phyloP scores from a whole-genome alignment of 306 rosid genomes.

The Cicer pinnatifidum region DNA sequence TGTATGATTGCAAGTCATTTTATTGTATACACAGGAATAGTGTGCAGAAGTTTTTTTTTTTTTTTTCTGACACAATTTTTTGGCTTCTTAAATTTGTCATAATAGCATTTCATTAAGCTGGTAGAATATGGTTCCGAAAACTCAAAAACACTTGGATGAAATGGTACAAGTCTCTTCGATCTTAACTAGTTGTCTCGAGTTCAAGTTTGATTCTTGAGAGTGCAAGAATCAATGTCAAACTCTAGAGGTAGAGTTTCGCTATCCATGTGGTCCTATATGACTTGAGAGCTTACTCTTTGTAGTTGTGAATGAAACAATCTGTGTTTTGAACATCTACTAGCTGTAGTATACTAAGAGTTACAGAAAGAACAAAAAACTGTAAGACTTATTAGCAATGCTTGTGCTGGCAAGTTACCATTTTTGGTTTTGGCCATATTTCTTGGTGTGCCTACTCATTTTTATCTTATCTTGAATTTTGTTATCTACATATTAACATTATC shows the following conservation, averaged over 20 bases:
- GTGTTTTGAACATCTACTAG: slow-evolving; percentile 13
- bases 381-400: slow-evolving; percentile 36
- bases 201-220: neutral
- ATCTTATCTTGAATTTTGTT: neutral
- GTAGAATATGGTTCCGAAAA: slow-evolving; percentile 27
- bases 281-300: neutral
- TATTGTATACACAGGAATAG: slow-evolving; percentile 30
- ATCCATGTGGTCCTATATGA: neutral
- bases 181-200: neutral
- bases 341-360: slow-evolving; percentile 12
- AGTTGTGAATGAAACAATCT: neutral
- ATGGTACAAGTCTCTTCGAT: neutral
- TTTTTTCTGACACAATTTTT: slow-evolving; percentile 23
- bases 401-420: slow-evolving; percentile 29
- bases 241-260: neutral
- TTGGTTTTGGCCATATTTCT: slow-evolving; percentile 28
- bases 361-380: neutral
- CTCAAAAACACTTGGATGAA: neutral
- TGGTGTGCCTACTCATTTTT: slow-evolving; percentile 2
- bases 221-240: neutral
- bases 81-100: slow-evolving; percentile 5
- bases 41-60: neutral
- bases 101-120: slow-evolving; percentile 31
- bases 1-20: slow-evolving; percentile 40
- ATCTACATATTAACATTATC: slow-evolving; percentile 9